Base-by-base conservation (phyloP, 768 basidiomycete species). In the Amylocystis lapponica region DNA sequence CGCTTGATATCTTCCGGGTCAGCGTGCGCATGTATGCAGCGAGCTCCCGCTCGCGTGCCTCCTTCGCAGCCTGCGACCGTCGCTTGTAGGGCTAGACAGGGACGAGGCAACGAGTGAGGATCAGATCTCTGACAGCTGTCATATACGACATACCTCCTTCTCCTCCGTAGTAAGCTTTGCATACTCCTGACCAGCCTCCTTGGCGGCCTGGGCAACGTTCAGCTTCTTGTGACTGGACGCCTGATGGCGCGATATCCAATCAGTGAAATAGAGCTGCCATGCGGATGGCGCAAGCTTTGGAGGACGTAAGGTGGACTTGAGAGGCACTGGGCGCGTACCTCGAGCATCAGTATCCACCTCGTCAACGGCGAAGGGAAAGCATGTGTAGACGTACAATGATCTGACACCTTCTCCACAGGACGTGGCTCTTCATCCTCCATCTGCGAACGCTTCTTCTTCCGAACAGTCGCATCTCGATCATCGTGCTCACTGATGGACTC, bases 221-320 rank as follows among this genome's bases (percentile, higher is more conserved):
- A 95, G 76, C 67, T 95, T 95, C 55, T 88, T 75, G 31, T 76
- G 79, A 46, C 81, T 84, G 19, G 78, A 75, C 46, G 81, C 80
- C 64, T 89, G 86, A 61, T 88, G 85, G 56, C 78, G 76, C 61
- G 90, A 86, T 50, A 96, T 92, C 81, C 88, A 93, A 60, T 95
- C 90, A 19, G 91, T 91, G 61, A 96, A 95, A 66, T 91, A 96
- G 33, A 96, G 75, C 64, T 96, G 93, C 93, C 93, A 96, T 42
- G 92, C 89, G 3, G 90, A 93, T 4, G 88, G 90, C 5, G 93
- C 89, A 54, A 92, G 75, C 68, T 93, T 92, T 36, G 92, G 92
- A 16, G 88, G 91, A 32, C 83, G 81, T 45, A 96, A 71, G 10
- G 79, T 65, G 30, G 92, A 92, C 65, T 86, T 92, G 43, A 78